Evolutionary conservation across 345 rosid genomes (phyloP).

Genomic region (Bretschneidera sinensis): DNA sequence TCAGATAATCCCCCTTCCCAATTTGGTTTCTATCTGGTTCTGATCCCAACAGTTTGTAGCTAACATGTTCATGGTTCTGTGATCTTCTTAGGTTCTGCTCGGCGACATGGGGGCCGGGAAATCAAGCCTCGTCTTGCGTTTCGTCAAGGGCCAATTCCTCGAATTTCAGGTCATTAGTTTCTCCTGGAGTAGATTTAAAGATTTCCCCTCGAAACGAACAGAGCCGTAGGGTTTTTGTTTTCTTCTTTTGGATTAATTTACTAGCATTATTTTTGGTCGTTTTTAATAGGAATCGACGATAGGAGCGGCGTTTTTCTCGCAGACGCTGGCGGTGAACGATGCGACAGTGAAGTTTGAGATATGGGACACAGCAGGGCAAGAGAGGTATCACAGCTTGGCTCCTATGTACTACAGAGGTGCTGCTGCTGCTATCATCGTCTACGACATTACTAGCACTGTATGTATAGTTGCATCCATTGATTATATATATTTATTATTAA

Average conservation of each 20-base stretch:
- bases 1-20: background rate
- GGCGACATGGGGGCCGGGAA: constrained; percentile 68
- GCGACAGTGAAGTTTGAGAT: constrained; percentile 58
- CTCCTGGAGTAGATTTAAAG: background rate
- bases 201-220: background rate
- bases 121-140: constrained; percentile 54
- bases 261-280: constrained; percentile 9
- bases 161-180: constrained; percentile 48
- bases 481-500: too few species aligned
- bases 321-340: constrained; percentile 56
- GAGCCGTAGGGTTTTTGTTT: background rate
- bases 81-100: constrained; percentile 40
- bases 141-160: constrained; percentile 55
- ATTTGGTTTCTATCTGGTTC: background rate
- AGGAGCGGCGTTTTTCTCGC: constrained; percentile 65
- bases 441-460: constrained; percentile 47
- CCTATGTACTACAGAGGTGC: constrained; percentile 76
- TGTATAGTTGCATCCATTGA: background rate
- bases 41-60: background rate
- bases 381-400: constrained; percentile 66
- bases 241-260: background rate
- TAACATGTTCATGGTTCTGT: background rate
- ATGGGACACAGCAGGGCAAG: constrained; percentile 70
- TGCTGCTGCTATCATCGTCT: constrained; percentile 57
- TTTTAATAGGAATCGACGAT: constrained; percentile 51